phyloP scores from a whole-genome alignment of 208 protist species.

The Lotmaria passim region DNA sequence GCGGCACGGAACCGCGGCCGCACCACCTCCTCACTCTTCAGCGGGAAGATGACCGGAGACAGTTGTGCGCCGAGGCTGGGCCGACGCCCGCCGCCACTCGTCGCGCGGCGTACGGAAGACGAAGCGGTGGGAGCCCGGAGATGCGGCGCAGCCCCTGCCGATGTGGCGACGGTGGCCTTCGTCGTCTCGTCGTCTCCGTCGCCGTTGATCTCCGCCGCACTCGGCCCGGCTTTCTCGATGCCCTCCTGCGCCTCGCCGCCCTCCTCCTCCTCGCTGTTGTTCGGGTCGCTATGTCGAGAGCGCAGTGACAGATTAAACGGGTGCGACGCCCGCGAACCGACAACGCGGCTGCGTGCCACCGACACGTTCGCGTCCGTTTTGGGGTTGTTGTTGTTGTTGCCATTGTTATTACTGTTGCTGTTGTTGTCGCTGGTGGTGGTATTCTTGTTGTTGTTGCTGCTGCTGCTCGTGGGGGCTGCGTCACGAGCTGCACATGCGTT shows the following conservation, averaged over 20 bases:
- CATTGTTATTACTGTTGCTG: too few relatives aligned
- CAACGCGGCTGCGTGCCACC: background rate
- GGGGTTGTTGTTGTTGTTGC: too few relatives aligned
- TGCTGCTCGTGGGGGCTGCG: background rate
- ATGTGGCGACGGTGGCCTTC: background rate
- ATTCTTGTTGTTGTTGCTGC: background rate
- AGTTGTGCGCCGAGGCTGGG: conserved; percentile 13
- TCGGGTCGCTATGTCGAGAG: background rate
- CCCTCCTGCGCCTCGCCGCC: background rate
- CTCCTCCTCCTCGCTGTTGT: conserved; percentile 5
- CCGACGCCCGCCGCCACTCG: conserved; percentile 3
- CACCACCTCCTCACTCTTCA: conserved; percentile 27
- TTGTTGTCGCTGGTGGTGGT: background rate
- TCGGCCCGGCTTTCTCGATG: background rate
- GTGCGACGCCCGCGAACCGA: conserved; percentile 14
- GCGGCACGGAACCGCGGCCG: background rate
- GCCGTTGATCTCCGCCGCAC: background rate
- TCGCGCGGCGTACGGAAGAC: conserved; percentile 6
- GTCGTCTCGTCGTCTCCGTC: background rate
- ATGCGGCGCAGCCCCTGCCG: too few relatives aligned
- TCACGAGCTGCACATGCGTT: background rate
- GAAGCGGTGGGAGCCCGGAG: background rate
- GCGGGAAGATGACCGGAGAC: background rate
- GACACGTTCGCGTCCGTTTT: background rate
- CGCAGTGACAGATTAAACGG: conserved; percentile 15